Base-by-base conservation (phyloP, 140 eudicot genomes). In the Anethum foeniculum region DNA sequence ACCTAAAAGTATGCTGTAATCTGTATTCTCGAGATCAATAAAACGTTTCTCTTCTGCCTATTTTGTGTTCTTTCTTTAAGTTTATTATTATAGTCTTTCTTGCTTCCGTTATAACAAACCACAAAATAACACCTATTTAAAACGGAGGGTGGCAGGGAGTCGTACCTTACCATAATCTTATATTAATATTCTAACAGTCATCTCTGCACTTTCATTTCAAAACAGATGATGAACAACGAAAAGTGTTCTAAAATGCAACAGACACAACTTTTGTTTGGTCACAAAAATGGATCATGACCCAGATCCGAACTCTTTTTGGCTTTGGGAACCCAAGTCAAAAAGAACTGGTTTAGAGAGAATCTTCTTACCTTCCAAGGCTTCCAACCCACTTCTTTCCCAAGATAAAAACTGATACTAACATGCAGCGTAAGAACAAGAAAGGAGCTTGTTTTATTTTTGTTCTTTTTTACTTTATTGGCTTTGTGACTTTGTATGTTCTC, bases 301-400 rank as follows among this genome's bases (percentile, higher is more conserved):
- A 71, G 67, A 62, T 62, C 71, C 36, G 79, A 78, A 83, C 72
- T 30, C 46, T 7, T 52, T 36, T 44, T 11, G 28, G 64, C 80
- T 79, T 75, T 58, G 43, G 43, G 6, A 39, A 5, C 43, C 38
- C 38, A 34, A 39, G 43, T 39, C 6, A 39, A 39, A 7, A 41
- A 41, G 46, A 41, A 41, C 46, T 41, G 46, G 46, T 41, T 41
- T n/a, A 27, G 30, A 52, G 71, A 23, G 83, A 81, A 81, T 90
- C 91, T 88, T 81, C 84, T 48, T 90, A 82, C 94, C 97, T 92
- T 92, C 89, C 87, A 64, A 82, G 80, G 18, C 90, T 89, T 41
- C 46, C 46, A 41, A 7, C 46, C 46, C 46, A 39, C 5, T 39
- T 54, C 5, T 18, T 5, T 16, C 19, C 28, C 65, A 56, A 23